These are phyloP conservation scores for Fusarium nanum DNA, from an alignment of 2,329 filamentous ascomycete genomes.

Conservation along the genomic window DNA sequence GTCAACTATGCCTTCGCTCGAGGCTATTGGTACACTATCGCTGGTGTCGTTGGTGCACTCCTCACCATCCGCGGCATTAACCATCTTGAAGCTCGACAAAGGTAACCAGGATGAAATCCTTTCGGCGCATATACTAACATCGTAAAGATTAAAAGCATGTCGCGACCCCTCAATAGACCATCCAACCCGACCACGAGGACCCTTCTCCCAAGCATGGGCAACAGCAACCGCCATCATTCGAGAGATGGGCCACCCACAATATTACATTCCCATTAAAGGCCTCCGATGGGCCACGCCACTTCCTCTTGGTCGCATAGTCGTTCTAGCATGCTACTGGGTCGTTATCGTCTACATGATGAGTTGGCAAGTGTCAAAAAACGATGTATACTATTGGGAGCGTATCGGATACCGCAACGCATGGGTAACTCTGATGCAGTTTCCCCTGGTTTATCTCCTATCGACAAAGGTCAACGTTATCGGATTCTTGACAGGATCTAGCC, in stretches of 20 bases:
- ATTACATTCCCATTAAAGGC: constrained; percentile 59
- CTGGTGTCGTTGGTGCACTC: constrained; percentile 59
- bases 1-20: constrained; percentile 64
- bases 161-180: constrained; percentile 57
- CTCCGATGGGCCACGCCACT: constrained; percentile 69
- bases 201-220: constrained; percentile 64
- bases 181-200: constrained; percentile 64
- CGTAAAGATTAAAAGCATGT: constrained; percentile 59
- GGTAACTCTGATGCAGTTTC: constrained; percentile 73
- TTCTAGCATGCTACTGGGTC: constrained; percentile 68
- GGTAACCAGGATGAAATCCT: constrained; percentile 48
- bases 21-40: constrained; percentile 70
- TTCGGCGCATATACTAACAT: neutral
- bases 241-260: constrained; percentile 67
- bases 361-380: constrained; percentile 60
- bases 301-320: constrained; percentile 65
- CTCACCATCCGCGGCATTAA: constrained; percentile 58
- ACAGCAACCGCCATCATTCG: constrained; percentile 68
- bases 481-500: constrained; percentile 69
- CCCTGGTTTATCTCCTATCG: constrained; percentile 71
- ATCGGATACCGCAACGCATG: constrained; percentile 76
- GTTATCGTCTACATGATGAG: constrained; percentile 69
- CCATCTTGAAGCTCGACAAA: constrained; percentile 54
- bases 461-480: constrained; percentile 71
- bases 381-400: constrained; percentile 71